These are phyloP conservation scores for Monosporascus sp. DNA, from an alignment of 2,329 filamentous ascomycete species.

Conservation along the genomic window DNA sequence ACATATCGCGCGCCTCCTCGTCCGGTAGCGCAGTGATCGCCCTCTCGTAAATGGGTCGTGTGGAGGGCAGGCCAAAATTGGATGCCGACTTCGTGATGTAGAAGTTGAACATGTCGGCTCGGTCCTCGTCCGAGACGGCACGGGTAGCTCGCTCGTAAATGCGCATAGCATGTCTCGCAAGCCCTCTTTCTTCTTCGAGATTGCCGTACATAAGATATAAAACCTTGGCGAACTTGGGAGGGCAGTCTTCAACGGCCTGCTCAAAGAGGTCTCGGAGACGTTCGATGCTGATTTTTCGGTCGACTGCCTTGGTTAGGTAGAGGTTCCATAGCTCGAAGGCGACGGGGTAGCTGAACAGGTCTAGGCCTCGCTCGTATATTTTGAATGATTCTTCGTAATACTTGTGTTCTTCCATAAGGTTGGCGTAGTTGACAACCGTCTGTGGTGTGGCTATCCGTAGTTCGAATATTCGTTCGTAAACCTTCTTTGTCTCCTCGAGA, in stretches of 20 bases:
- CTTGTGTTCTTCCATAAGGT: slow-evolving; percentile 85
- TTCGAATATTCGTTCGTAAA: slow-evolving; percentile 97
- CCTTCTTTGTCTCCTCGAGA: slow-evolving; percentile 84
- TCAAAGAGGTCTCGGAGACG: slow-evolving; percentile 92
- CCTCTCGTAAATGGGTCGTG: slow-evolving; percentile 90
- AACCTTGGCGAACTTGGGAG: slow-evolving; percentile 91
- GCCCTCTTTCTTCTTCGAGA: slow-evolving; percentile 88
- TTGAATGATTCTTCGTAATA: slow-evolving; percentile 99
- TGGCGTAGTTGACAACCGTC: slow-evolving; percentile 97
- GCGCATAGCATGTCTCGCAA: slow-evolving; percentile 94
- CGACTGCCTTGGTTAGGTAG: slow-evolving; percentile 94
- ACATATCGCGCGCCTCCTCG: slow-evolving; percentile 92
- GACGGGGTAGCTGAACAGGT: slow-evolving; percentile 97
- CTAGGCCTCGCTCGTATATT: slow-evolving; percentile 89
- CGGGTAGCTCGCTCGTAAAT: slow-evolving; percentile 97
- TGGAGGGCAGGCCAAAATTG: slow-evolving; percentile 95
- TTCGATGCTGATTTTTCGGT: slow-evolving; percentile 93
- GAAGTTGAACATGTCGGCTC: slow-evolving; percentile 97
- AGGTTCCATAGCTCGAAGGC: slow-evolving; percentile 98
- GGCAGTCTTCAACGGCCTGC: slow-evolving; percentile 90
- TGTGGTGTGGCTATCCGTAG: slow-evolving; percentile 96
- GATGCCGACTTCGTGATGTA: slow-evolving; percentile 98
- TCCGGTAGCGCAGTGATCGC: slow-evolving; percentile 93
- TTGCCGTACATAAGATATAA: slow-evolving; percentile 98
- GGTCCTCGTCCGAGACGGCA: slow-evolving; percentile 89